Conservation (phyloP, 805 yeast genomes). For the Ogataea siamensis region DNA sequence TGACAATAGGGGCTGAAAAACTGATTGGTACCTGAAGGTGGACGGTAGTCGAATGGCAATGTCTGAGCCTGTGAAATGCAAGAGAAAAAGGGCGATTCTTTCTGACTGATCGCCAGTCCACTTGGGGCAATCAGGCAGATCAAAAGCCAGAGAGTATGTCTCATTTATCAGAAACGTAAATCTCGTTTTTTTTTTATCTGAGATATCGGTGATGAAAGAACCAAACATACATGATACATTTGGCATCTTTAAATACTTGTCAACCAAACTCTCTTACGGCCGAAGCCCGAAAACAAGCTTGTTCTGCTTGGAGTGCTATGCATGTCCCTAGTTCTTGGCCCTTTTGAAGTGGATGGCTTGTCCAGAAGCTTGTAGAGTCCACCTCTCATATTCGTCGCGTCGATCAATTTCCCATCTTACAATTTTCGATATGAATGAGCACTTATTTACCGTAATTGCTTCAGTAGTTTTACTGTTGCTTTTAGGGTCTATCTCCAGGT, state of each 20-base stretch:
- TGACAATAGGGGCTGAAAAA: conserved; percentile 28
- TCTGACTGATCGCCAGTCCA: conserved; percentile 5
- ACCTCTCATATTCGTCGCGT: conserved; percentile 8
- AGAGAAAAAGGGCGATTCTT: conserved; percentile 24
- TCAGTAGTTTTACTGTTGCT: conserved; percentile 12
- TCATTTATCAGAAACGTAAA: conserved; percentile 2
- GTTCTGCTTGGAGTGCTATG: too few relatives aligned
- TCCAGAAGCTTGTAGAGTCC: too few relatives aligned
- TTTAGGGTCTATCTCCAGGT: conserved; percentile 12
- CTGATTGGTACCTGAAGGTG: conserved; percentile 9
- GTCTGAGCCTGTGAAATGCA: conserved; percentile 20
- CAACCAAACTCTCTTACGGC: neutral
- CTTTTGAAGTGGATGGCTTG: too few relatives aligned
- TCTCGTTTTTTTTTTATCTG: conserved; percentile 7
- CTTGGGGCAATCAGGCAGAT: conserved; percentile 3
- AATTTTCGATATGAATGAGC: conserved; percentile 24
- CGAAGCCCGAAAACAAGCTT: neutral
- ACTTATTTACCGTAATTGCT: conserved; percentile 19
- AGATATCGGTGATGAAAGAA: conserved; percentile 10
- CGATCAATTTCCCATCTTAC: neutral
- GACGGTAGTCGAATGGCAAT: conserved; percentile 22
- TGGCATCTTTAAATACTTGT: neutral
- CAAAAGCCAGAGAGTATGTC: conserved; percentile 1
- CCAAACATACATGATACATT: neutral
- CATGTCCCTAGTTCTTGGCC: too few relatives aligned